These are phyloP conservation scores for Camellia oleifera DNA, from an alignment of 179 eudicot genomes.

Conservation along the genomic window DNA sequence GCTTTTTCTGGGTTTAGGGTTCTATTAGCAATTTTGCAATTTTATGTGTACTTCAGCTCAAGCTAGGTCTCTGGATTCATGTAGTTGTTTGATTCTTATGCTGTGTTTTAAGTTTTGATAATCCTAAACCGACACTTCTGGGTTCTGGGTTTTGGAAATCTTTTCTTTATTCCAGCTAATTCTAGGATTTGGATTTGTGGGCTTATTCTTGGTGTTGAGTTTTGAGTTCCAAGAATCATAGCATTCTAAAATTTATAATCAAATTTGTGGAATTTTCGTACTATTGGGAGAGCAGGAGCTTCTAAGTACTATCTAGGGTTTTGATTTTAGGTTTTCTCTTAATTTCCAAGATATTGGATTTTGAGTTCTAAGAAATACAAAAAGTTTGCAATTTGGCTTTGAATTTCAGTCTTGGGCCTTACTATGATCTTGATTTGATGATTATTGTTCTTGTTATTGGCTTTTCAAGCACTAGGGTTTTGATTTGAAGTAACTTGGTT, in stretches of 20 bases:
- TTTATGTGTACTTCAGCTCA: conserved; percentile 2
- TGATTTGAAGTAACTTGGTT: background rate
- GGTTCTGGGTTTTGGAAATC: background rate
- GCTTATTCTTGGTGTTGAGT: background rate
- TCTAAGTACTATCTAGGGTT: background rate
- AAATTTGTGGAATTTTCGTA: background rate
- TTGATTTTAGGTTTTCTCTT: background rate
- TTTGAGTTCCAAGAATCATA: background rate
- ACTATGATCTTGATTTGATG: background rate
- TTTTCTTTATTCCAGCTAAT: background rate
- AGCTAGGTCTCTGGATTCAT: background rate
- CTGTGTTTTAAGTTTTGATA: background rate
- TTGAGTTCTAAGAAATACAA: background rate
- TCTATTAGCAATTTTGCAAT: background rate
- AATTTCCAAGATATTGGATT: background rate
- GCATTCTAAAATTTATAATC: background rate
- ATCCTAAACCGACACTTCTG: background rate
- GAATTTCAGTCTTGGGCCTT: background rate
- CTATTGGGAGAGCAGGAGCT: background rate
- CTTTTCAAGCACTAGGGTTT: background rate
- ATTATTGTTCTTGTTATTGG: background rate
- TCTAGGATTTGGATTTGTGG: conserved; percentile 13
- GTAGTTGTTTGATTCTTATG: background rate
- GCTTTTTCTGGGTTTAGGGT: conserved; percentile 2
- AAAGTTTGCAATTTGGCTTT: background rate